Evolutionary conservation across 805 yeast species (phyloP).

Genomic region (Ogataea methylovora): DNA sequence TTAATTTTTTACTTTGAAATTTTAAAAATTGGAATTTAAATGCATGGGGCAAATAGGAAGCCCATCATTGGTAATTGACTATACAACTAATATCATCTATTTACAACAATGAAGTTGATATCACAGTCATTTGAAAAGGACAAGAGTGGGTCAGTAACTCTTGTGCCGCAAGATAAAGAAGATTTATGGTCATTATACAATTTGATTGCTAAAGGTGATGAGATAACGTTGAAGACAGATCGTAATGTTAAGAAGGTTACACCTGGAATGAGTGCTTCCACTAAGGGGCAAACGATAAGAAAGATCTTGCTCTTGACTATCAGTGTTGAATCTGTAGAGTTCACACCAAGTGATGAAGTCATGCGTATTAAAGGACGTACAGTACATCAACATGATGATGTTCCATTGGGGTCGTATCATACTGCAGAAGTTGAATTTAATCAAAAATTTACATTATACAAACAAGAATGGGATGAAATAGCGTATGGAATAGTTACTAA

Average conservation of each 20-base stretch:
- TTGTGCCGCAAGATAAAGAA: constrained; percentile 82
- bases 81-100: too few relatives aligned
- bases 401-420: constrained; percentile 81
- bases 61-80: too few relatives aligned
- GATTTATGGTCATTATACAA: constrained; percentile 89
- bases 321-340: constrained; percentile 63
- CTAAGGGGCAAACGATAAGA: constrained; percentile 31
- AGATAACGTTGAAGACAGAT: constrained; percentile 58
- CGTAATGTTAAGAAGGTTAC: constrained; percentile 51
- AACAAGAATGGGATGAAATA: constrained; percentile 74
- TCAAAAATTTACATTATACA: constrained; percentile 59
- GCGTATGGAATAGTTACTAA: constrained; percentile 57
- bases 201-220: constrained; percentile 69
- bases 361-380: constrained; percentile 80
- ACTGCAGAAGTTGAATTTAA: constrained; percentile 75
- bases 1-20: too few relatives aligned
- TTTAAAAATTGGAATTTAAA: too few relatives aligned
- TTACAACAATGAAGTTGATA: constrained; percentile 62
- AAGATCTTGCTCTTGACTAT: constrained; percentile 57
- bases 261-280: constrained; percentile 5
- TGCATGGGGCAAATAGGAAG: too few relatives aligned
- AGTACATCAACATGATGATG: constrained; percentile 57
- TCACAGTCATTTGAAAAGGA: constrained; percentile 47
- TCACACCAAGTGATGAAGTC: constrained; percentile 67
- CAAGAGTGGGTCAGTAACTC: constrained; percentile 53